Evolutionary conservation across 805 yeast genomes (phyloP).

Genomic region (Wickerhamomyces xylosicus): DNA sequence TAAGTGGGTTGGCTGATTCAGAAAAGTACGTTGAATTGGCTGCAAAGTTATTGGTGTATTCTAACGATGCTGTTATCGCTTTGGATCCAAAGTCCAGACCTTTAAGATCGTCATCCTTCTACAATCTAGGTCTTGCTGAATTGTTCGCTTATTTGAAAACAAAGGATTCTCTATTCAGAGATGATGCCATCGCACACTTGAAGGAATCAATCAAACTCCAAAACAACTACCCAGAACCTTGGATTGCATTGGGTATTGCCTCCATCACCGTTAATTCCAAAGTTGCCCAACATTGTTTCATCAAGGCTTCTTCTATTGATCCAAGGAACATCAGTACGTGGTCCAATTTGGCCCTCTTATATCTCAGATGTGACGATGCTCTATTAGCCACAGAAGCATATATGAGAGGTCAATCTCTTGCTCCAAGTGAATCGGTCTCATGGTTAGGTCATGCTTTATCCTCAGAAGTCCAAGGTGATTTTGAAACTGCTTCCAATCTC

Average conservation of each 20-base stretch:
- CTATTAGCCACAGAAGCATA: constrained; percentile 68
- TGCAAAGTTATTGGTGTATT: constrained; percentile 30
- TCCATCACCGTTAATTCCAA: constrained; percentile 52
- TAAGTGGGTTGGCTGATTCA: constrained; percentile 12
- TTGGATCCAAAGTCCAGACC: constrained; percentile 30
- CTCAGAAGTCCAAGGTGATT: constrained; percentile 39
- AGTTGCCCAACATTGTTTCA: constrained; percentile 87
- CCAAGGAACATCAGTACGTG: constrained; percentile 61
- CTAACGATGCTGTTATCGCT: constrained; percentile 38
- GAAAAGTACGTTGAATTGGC: constrained; percentile 26
- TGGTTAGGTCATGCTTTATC: constrained; percentile 85
- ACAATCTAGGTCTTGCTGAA: constrained; percentile 65
- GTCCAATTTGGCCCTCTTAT: constrained; percentile 75
- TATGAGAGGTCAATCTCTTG: constrained; percentile 63
- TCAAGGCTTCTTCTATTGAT: constrained; percentile 66
- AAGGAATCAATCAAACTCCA: constrained; percentile 68
- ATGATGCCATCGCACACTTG: constrained; percentile 43
- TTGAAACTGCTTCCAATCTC: constrained; percentile 38
- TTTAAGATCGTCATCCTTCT: constrained; percentile 44
- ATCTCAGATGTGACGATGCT: constrained; percentile 55
- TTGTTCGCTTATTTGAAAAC: constrained; percentile 32
- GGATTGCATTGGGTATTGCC: constrained; percentile 80
- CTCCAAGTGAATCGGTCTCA: constrained; percentile 64
- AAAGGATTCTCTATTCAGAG: constrained; percentile 25
- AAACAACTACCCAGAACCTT: constrained; percentile 55